Conservation (phyloP, 1,284 basidiomycete genomes). For the Trichosporon asahii region DNA sequence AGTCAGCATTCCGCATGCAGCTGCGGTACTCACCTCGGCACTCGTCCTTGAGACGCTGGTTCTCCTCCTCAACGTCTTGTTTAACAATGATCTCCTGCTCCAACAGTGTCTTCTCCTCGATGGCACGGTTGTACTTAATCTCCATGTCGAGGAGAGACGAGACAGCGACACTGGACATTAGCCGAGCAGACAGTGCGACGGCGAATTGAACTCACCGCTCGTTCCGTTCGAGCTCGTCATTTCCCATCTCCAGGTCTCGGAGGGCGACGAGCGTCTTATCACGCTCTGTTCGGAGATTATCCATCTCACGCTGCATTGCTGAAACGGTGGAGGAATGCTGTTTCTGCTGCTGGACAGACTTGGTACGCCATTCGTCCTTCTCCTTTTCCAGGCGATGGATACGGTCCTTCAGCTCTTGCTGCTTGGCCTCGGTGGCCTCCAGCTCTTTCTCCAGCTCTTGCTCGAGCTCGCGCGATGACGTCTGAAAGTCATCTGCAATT, state of each 20-base stretch:
- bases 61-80: constrained; percentile 83
- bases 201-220: constrained; percentile 58
- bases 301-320: constrained; percentile 66
- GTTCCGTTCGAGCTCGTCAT: constrained; percentile 88
- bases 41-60: constrained; percentile 88
- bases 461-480: constrained; percentile 86
- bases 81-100: constrained; percentile 96
- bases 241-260: constrained; percentile 89
- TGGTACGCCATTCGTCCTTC: constrained; percentile 81
- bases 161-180: constrained; percentile 62
- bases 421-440: constrained; percentile 77
- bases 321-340: constrained; percentile 77
- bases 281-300: constrained; percentile 69
- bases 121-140: constrained; percentile 78
- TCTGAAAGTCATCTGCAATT: constrained; percentile 72
- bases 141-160: constrained; percentile 90
- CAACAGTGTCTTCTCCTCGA: constrained; percentile 94
- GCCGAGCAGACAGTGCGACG: background rate
- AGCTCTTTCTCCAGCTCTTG: constrained; percentile 87
- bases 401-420: constrained; percentile 74
- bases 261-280: constrained; percentile 75
- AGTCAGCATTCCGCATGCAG: constrained; percentile 4
- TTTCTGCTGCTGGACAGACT: constrained; percentile 84
- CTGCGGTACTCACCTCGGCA: constrained; percentile 65
- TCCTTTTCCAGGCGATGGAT: constrained; percentile 70